Percentiles rank a stretch among this genome's conserved stretches.
Conservation (phyloP, 2,329 filamentous ascomycete genomes). For the Xylariaceae sp. region DNA sequence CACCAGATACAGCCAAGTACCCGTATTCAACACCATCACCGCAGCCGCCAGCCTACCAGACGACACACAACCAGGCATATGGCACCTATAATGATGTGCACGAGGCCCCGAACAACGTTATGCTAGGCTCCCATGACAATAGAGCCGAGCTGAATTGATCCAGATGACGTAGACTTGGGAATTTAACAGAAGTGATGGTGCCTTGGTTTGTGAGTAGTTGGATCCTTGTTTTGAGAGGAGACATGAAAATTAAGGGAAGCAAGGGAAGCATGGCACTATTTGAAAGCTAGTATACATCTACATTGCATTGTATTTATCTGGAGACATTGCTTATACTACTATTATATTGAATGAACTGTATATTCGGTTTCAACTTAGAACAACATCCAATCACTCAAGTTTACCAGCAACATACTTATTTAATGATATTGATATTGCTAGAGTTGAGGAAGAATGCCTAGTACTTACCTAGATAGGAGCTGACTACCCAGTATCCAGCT, state of each 20-base stretch:
- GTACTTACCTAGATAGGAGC: too few species aligned
- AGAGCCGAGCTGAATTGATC: conserved; percentile 16
- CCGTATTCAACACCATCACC: neutral
- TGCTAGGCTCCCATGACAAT: conserved; percentile 11
- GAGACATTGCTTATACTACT: neutral
- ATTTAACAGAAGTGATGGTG: neutral
- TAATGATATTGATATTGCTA: too few species aligned
- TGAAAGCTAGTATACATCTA: neutral
- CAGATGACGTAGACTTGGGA: too few species aligned
- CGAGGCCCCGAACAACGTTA: too few species aligned
- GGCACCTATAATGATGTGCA: too few species aligned
- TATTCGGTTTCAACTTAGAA: too few species aligned
- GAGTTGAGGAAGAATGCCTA: too few species aligned
- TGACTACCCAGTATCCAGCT: too few species aligned
- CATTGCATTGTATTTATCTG: neutral
- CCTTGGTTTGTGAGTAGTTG: neutral
- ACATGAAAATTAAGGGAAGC: neutral
- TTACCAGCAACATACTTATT: too few species aligned
- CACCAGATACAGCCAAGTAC: neutral
- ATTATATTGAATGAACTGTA: too few species aligned
- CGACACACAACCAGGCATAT: conserved; percentile 13
- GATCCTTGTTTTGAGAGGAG: neutral
- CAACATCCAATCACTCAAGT: too few species aligned
- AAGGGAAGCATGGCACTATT: neutral
- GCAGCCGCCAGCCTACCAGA: conserved; percentile 5